Percentiles rank a stretch among this genome's conserved stretches.
phyloP scores from a whole-genome alignment of 1,139 yeast species.

The Pichia sp. region DNA sequence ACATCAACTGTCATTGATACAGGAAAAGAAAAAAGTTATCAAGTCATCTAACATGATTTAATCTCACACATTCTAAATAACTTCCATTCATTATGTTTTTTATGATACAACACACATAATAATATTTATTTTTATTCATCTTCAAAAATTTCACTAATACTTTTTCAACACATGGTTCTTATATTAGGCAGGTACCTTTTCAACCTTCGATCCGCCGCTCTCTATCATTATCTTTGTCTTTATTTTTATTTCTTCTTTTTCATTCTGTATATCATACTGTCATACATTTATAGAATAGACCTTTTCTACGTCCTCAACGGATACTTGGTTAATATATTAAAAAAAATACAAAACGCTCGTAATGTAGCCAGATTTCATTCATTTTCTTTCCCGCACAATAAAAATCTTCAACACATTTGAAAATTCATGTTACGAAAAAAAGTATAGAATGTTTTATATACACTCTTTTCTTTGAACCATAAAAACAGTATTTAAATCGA shows the following conservation, averaged over 20 bases:
- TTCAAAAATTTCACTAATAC: background rate
- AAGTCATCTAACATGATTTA: background rate
- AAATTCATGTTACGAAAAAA: background rate
- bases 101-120: background rate
- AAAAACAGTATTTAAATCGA: too few species aligned
- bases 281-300: conserved; percentile 12
- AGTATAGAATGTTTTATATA: too few species aligned
- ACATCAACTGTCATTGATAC: conserved; percentile 7
- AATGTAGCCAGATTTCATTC: background rate
- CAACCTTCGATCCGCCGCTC: conserved; percentile 7
- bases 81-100: background rate
- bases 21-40: background rate
- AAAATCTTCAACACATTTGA: background rate
- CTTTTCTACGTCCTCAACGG: conserved; percentile 11
- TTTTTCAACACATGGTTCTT: conserved; percentile 4
- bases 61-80: background rate
- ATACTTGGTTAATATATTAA: background rate
- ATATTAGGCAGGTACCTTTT: conserved; percentile 5
- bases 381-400: background rate
- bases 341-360: background rate
- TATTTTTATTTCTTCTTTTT: background rate
- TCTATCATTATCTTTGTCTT: too few species aligned
- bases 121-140: background rate
- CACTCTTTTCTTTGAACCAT: background rate
- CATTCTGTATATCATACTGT: background rate